Percentiles rank a stretch among this genome's conserved stretches.
Evolutionary conservation across 2,329 filamentous ascomycete species (phyloP).

Genomic region (Colletotrichum graminicola): DNA sequence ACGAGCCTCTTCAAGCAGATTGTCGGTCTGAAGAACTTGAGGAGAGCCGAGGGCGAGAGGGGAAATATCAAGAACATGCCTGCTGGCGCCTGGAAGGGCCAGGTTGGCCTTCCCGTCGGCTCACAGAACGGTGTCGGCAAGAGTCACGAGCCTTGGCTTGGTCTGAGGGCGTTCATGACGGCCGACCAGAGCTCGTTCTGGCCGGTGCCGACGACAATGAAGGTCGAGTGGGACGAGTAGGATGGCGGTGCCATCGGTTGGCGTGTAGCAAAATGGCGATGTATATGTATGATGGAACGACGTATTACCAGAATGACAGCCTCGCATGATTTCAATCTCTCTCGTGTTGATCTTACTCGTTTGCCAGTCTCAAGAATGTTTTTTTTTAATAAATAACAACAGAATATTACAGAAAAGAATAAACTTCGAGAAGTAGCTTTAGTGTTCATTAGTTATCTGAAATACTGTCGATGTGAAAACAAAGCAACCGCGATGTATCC

Average conservation of each 20-base stretch:
- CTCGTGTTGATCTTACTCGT: not conserved
- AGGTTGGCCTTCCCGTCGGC: conserved; percentile 39
- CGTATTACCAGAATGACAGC: not conserved
- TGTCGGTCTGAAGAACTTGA: conserved; percentile 45
- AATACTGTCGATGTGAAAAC: not conserved
- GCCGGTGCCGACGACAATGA: conserved; percentile 45
- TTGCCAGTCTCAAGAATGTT: not conserved
- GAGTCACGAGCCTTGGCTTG: conserved; percentile 41
- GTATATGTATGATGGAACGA: conserved; percentile 11
- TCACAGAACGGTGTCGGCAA: conserved; percentile 27
- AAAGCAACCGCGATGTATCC: no score
- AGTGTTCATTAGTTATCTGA: not conserved
- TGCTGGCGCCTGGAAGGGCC: conserved; percentile 42
- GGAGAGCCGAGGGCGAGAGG: conserved; percentile 43
- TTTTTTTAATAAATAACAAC: not conserved
- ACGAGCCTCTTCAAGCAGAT: conserved; percentile 45
- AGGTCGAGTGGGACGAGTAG: conserved; percentile 45
- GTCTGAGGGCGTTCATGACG: conserved; percentile 45
- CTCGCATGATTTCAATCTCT: not conserved
- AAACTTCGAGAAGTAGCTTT: not conserved
- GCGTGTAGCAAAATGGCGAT: not conserved
- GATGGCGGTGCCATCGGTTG: not conserved
- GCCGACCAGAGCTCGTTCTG: conserved; percentile 46
- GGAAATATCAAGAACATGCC: conserved; percentile 46
- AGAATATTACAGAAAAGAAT: not conserved